Percentiles rank a stretch among this genome's conserved stretches.
phyloP scores from a whole-genome alignment of 192 early-diverging fungal genomes.

The Backusella australiensis region DNA sequence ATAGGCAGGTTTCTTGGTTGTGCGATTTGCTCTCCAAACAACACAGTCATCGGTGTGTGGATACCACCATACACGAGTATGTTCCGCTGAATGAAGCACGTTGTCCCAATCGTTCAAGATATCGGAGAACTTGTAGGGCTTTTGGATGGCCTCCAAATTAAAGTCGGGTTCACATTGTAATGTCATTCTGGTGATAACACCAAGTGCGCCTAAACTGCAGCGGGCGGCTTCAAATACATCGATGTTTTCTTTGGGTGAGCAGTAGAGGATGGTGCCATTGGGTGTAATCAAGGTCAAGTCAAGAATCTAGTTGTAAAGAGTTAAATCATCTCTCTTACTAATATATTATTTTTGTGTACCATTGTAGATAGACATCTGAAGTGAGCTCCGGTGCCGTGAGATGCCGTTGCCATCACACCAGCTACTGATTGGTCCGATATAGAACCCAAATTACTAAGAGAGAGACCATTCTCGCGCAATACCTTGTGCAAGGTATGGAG shows the following conservation, averaged over 20 bases:
- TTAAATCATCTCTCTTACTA: not conserved
- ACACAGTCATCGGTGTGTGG: constrained; percentile 70
- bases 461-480: constrained; percentile 54
- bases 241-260: constrained; percentile 39
- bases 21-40: constrained; percentile 67
- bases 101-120: constrained; percentile 48
- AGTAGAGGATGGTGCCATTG: constrained; percentile 45
- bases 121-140: constrained; percentile 53
- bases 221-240: constrained; percentile 68
- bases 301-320: constrained; percentile 31
- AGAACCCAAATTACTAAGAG: constrained; percentile 67
- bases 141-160: constrained; percentile 63
- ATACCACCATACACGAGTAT: constrained; percentile 79
- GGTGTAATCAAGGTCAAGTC: constrained; percentile 65
- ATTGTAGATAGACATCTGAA: constrained; percentile 57
- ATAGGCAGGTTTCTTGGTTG: constrained; percentile 34
- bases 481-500: constrained; percentile 57
- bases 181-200: constrained; percentile 65
- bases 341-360: constrained; percentile 31
- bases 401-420: constrained; percentile 71
- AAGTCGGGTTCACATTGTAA: constrained; percentile 66
- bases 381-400: constrained; percentile 67
- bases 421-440: constrained; percentile 75
- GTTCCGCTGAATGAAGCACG: constrained; percentile 63
- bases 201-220: constrained; percentile 67